Conservation (phyloP, 306 rosid species). For the Medicago lupulina region DNA sequence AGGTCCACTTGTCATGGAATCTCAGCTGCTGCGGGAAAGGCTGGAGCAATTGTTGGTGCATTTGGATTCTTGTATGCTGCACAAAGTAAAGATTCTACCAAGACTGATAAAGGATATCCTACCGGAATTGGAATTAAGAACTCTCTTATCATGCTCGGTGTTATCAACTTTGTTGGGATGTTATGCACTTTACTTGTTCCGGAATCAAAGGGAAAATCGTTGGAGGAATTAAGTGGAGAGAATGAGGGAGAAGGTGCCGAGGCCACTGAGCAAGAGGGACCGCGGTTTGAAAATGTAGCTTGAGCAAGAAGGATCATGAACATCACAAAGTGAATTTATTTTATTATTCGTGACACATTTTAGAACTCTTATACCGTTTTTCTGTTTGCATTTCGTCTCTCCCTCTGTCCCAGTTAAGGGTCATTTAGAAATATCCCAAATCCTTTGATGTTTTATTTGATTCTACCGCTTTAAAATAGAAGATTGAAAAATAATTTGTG, state of each 20-base stretch:
- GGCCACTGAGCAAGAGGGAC: background rate
- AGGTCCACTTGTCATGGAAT: constrained; percentile 90
- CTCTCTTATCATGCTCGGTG: constrained; percentile 70
- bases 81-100: constrained; percentile 43
- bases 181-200: constrained; percentile 70
- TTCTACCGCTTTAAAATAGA: too few species aligned
- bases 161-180: constrained; percentile 62
- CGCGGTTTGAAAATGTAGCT: background rate
- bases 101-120: constrained; percentile 68
- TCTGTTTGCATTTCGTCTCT: background rate
- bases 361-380: background rate
- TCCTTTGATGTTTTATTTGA: too few species aligned
- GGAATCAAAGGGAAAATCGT: constrained; percentile 76
- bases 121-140: constrained; percentile 75
- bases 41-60: constrained; percentile 88
- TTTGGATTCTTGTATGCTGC: constrained; percentile 83
- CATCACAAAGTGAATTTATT: background rate
- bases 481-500: too few species aligned
- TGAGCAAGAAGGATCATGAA: background rate
- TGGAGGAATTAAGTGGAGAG: constrained; percentile 84
- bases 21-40: constrained; percentile 85
- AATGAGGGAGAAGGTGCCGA: constrained; percentile 41
- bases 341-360: background rate
- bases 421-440: too few species aligned
- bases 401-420: too few species aligned